Conservation (phyloP, 2,329 filamentous ascomycete genomes). For the Ophiostoma ips region DNA sequence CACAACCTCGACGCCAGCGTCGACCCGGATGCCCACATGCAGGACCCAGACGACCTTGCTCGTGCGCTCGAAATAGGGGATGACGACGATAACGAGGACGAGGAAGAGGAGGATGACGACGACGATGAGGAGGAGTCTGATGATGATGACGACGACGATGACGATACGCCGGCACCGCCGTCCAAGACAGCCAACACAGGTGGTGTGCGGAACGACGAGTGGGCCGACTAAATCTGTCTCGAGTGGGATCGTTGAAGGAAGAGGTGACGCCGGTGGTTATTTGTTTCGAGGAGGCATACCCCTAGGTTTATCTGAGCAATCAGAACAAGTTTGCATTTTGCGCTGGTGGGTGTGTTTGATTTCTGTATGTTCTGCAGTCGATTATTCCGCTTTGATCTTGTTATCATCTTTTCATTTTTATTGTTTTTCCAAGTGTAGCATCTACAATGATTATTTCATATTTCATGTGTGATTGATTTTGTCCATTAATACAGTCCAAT, state of each 20-base stretch:
- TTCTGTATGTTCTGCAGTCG: background rate
- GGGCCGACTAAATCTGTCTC: slow-evolving; percentile 9
- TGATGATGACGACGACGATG: slow-evolving; percentile 27
- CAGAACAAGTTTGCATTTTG: background rate
- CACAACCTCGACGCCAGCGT: slow-evolving; percentile 32
- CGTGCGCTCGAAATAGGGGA: slow-evolving; percentile 43
- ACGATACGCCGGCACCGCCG: slow-evolving; percentile 23
- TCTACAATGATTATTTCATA: background rate
- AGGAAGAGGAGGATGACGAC: slow-evolving; percentile 30
- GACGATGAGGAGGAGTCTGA: slow-evolving; percentile 26
- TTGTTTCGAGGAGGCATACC: background rate
- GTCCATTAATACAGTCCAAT: too few relatives aligned
- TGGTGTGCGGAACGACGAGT: slow-evolving; percentile 16
- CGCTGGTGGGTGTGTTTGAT: too few relatives aligned
- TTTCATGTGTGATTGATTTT: too few relatives aligned
- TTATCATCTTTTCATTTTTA: background rate
- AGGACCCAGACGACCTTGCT: slow-evolving; percentile 51
- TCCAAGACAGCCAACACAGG: background rate
- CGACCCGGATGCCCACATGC: slow-evolving; percentile 52
- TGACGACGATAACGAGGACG: slow-evolving; percentile 24
- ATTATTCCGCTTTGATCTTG: too few relatives aligned
- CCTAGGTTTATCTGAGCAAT: background rate
- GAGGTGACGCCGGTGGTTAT: background rate
- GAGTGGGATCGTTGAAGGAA: background rate
- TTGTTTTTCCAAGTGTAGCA: background rate